These are phyloP conservation scores for Ceratobasidium sp. DNA, from an alignment of 1,284 basidiomycete genomes.

Conservation along the genomic window DNA sequence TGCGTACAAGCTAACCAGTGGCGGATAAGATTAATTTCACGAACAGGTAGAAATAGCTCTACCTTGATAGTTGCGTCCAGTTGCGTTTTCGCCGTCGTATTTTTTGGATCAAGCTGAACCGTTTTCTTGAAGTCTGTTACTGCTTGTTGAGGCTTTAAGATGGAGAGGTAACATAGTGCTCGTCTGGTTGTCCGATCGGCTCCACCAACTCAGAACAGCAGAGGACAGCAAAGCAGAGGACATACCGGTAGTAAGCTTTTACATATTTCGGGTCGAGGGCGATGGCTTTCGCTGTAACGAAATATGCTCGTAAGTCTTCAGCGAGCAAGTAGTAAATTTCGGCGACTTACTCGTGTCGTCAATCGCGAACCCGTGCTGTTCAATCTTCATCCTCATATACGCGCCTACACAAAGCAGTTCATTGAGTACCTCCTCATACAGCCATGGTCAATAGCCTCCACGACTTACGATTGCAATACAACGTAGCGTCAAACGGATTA, in stretches of 20 bases:
- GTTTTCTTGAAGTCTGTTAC: constrained; percentile 91
- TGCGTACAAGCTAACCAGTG: constrained; percentile 56
- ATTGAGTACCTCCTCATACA: not conserved
- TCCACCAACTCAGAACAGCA: not conserved
- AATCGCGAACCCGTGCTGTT: constrained; percentile 85
- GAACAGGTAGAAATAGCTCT: not conserved
- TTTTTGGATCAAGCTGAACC: constrained; percentile 88
- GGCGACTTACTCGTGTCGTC: constrained; percentile 76
- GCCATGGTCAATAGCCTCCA: not conserved
- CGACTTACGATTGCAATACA: constrained; percentile 78
- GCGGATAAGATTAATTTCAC: not conserved
- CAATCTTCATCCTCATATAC: constrained; percentile 79
- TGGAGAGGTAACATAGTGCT: constrained; percentile 92
- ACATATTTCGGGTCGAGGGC: constrained; percentile 90
- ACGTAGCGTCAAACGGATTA: constrained; percentile 81
- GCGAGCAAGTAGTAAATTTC: not conserved
- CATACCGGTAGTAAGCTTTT: constrained; percentile 89
- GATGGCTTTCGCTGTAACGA: constrained; percentile 81
- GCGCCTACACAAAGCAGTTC: constrained; percentile 59
- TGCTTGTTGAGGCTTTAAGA: constrained; percentile 86
- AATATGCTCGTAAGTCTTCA: constrained; percentile 37
- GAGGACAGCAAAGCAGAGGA: not conserved
- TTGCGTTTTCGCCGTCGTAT: constrained; percentile 84
- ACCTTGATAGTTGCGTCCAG: constrained; percentile 89
- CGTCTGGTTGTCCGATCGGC: constrained; percentile 68